Evolutionary conservation across 768 basidiomycete genomes (phyloP).

Genomic region (Austroboletus eburneus): DNA sequence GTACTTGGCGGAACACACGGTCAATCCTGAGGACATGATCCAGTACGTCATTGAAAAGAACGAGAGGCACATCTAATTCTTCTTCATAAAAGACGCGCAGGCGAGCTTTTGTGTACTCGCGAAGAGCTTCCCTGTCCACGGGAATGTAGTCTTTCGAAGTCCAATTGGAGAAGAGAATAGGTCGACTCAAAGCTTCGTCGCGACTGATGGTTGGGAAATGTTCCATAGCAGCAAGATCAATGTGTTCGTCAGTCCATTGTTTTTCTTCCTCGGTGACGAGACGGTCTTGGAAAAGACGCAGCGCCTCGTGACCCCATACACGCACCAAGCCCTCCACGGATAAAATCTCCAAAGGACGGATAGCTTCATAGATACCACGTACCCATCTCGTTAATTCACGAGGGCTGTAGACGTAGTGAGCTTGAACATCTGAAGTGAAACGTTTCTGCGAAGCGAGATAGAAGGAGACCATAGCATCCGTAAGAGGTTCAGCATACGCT

Average conservation of each 20-base stretch:
- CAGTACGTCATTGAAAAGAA: slow-evolving; percentile 96
- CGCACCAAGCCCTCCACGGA: slow-evolving; percentile 93
- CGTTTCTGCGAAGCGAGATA: slow-evolving; percentile 91
- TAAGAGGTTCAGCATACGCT: slow-evolving; percentile 90
- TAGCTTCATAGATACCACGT: slow-evolving; percentile 95
- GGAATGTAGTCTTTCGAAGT: slow-evolving; percentile 96
- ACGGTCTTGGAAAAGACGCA: slow-evolving; percentile 97
- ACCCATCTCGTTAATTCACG: slow-evolving; percentile 98
- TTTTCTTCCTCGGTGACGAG: slow-evolving; percentile 91
- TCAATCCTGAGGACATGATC: slow-evolving; percentile 98
- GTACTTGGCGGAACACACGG: slow-evolving; percentile 96
- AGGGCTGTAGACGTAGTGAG: slow-evolving; percentile 98
- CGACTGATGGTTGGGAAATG: slow-evolving; percentile 93
- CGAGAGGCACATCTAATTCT: slow-evolving; percentile 95
- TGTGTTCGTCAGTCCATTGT: slow-evolving; percentile 90
- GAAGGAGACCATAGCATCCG: slow-evolving; percentile 95
- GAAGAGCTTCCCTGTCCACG: slow-evolving; percentile 86
- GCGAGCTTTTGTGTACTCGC: slow-evolving; percentile 96
- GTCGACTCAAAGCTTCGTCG: slow-evolving; percentile 80
- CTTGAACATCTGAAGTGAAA: slow-evolving; percentile 96
- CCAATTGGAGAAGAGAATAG: slow-evolving; percentile 99
- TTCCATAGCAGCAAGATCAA: slow-evolving; percentile 76
- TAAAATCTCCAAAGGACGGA: slow-evolving; percentile 89
- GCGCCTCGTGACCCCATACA: slow-evolving; percentile 96
- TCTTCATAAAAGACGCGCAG: slow-evolving; percentile 99